These are phyloP conservation scores for Spathaspora sp. DNA, from an alignment of 805 yeast species.

Conservation along the genomic window DNA sequence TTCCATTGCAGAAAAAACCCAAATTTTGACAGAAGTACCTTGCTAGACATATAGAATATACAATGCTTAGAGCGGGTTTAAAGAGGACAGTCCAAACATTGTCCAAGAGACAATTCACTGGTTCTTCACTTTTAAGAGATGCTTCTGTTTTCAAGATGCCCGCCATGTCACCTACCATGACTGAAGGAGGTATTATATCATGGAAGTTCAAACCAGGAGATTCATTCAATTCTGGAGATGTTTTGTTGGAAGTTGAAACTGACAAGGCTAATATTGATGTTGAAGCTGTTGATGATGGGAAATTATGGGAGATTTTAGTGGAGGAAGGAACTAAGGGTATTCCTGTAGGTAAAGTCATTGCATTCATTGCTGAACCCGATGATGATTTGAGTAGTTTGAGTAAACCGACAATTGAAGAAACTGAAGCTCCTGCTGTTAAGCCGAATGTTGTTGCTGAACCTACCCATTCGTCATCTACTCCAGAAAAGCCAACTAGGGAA, in stretches of 20 bases:
- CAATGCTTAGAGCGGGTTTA: slow-evolving; percentile 7
- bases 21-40: neutral
- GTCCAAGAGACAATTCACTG: slow-evolving; percentile 4
- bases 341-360: slow-evolving; percentile 87
- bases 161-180: slow-evolving; percentile 99
- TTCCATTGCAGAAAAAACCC: neutral
- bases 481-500: slow-evolving; percentile 7
- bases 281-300: slow-evolving; percentile 90
- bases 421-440: slow-evolving; percentile 11
- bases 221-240: slow-evolving; percentile 76
- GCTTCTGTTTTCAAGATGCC: slow-evolving; percentile 79
- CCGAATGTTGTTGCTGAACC: slow-evolving; percentile 4
- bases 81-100: slow-evolving; percentile 2
- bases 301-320: slow-evolving; percentile 69
- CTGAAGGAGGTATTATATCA: slow-evolving; percentile 84
- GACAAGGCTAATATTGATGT: slow-evolving; percentile 83
- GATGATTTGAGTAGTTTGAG: slow-evolving; percentile 72
- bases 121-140: slow-evolving; percentile 14
- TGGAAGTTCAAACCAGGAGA: slow-evolving; percentile 83
- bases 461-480: slow-evolving; percentile 9
- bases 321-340: slow-evolving; percentile 76
- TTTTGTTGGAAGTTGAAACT: slow-evolving; percentile 76
- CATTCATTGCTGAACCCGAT: slow-evolving; percentile 80
- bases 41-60: neutral
- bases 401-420: slow-evolving; percentile 45